These are phyloP conservation scores for Dichotomocladium elegans DNA, from an alignment of 371 early-diverging fungal genomes.

Conservation along the genomic window DNA sequence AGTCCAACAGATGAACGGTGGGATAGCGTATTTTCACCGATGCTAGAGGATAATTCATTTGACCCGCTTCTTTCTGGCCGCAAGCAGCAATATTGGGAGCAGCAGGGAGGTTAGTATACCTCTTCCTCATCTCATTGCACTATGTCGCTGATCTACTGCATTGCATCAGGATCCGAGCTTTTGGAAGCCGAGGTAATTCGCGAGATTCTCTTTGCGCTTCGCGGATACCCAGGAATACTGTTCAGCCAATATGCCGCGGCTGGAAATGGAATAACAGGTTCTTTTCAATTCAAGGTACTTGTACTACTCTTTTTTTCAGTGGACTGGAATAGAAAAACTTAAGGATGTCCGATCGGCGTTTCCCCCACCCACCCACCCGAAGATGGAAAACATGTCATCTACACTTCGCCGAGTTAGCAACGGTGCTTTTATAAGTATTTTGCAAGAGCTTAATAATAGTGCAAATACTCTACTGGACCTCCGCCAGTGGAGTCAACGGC, in stretches of 20 bases:
- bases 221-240: conserved; percentile 22
- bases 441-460: conserved; percentile 19
- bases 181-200: conserved; percentile 23
- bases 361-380: no score
- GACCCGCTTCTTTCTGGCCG: no score
- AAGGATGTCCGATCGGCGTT: no score
- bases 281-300: not conserved
- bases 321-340: no score
- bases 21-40: not conserved
- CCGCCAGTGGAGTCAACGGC: conserved; percentile 12
- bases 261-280: not conserved
- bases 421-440: conserved; percentile 2
- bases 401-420: conserved; percentile 10
- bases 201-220: conserved; percentile 30
- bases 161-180: no score
- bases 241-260: conserved; percentile 9
- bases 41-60: not conserved
- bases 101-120: no score
- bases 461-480: conserved; percentile 25
- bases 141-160: no score
- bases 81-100: not conserved
- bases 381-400: no score
- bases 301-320: not conserved
- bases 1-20: not conserved
- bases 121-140: no score